Evolutionary conservation across 2,329 filamentous ascomycete genomes (phyloP).

Genomic region (Zelopaecilomyces penicillatus): DNA sequence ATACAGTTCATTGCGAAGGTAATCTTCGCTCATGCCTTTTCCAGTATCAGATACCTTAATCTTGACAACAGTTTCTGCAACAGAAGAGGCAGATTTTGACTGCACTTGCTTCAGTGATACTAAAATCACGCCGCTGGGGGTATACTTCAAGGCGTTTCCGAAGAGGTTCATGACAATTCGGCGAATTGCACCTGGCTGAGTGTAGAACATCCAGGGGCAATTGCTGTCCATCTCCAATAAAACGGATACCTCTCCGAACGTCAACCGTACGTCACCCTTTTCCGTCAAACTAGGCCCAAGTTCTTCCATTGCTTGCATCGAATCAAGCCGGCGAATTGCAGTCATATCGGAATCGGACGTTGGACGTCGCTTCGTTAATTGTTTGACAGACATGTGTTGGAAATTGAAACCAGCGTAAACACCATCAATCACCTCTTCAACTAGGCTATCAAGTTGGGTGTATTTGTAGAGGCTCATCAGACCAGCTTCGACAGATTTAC

Average conservation of each 20-base stretch:
- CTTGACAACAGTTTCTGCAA: slow-evolving; percentile 13
- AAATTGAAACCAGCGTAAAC: slow-evolving; percentile 38
- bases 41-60: slow-evolving; percentile 56
- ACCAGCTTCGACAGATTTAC: slow-evolving; percentile 6
- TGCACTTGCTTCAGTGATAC: slow-evolving; percentile 15
- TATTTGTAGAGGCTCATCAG: slow-evolving; percentile 15
- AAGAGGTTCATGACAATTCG: slow-evolving; percentile 56
- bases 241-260: slow-evolving; percentile 17
- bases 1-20: slow-evolving; percentile 51
- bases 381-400: slow-evolving; percentile 17
- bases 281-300: slow-evolving; percentile 3
- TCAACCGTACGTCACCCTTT: not conserved
- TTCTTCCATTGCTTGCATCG: slow-evolving; percentile 35
- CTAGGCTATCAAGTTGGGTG: slow-evolving; percentile 30
- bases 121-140: slow-evolving; percentile 25
- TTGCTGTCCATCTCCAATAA: slow-evolving; percentile 32
- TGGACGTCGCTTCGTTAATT: slow-evolving; percentile 10
- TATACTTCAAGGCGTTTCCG: slow-evolving; percentile 57
- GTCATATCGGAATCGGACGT: slow-evolving; percentile 7
- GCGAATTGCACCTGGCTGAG: slow-evolving; percentile 41
- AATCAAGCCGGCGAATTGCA: slow-evolving; percentile 16
- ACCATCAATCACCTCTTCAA: slow-evolving; percentile 40
- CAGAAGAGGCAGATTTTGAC: slow-evolving; percentile 10
- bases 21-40: slow-evolving; percentile 56
- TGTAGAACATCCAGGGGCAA: slow-evolving; percentile 43